These are phyloP conservation scores for Bipolaris victoriae DNA, from an alignment of 2,329 filamentous ascomycete genomes.

Conservation along the genomic window DNA sequence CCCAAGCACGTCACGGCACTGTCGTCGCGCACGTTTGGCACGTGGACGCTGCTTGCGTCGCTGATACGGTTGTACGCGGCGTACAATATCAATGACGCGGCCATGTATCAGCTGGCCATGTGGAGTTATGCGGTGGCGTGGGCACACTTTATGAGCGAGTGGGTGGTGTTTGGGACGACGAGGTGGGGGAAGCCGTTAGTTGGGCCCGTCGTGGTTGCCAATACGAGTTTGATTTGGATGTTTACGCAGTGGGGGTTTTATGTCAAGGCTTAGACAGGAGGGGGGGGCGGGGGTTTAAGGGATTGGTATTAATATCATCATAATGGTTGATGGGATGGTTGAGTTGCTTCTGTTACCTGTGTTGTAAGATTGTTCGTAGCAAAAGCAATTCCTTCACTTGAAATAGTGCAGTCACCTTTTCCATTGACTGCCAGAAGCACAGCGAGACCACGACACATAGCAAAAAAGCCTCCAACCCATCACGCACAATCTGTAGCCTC, in stretches of 20 bases:
- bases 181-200: slow-evolving; percentile 66
- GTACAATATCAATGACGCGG: slow-evolving; percentile 75
- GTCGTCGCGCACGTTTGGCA: slow-evolving; percentile 80
- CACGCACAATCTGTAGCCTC: slow-evolving; percentile 10
- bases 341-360: not conserved
- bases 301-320: not conserved
- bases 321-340: not conserved
- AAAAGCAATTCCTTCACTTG: not conserved
- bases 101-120: slow-evolving; percentile 79
- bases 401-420: not conserved
- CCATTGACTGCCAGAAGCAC: not conserved
- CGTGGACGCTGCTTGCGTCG: slow-evolving; percentile 81
- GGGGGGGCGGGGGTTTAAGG: too few species aligned
- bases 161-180: slow-evolving; percentile 78
- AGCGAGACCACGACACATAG: not conserved
- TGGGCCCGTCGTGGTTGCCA: slow-evolving; percentile 64
- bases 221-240: slow-evolving; percentile 66
- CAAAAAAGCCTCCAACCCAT: not conserved
- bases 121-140: slow-evolving; percentile 83
- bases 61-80: slow-evolving; percentile 82
- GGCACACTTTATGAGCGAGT: slow-evolving; percentile 67
- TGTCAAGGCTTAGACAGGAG: slow-evolving; percentile 49
- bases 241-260: slow-evolving; percentile 72
- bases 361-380: not conserved
- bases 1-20: slow-evolving; percentile 70